Evolutionary conservation across 2,329 filamentous ascomycete species (phyloP).

Genomic region (Lojkania enalia): DNA sequence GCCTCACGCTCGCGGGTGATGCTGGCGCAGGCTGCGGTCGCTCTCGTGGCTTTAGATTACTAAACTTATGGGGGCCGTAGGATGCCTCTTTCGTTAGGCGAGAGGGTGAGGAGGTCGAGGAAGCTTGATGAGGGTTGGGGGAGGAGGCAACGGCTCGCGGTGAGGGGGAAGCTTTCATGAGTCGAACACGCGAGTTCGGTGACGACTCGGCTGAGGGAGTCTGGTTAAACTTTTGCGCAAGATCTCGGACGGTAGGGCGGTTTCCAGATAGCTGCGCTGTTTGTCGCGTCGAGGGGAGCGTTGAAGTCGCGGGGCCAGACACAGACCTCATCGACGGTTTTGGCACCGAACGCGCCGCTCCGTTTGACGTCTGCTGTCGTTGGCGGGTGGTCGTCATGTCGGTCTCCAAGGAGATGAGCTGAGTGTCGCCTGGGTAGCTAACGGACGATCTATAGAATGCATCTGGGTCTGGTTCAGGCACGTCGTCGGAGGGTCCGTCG

Average conservation of each 20-base stretch:
- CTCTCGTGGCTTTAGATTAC: conserved; percentile 41
- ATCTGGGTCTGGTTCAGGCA: conserved; percentile 26
- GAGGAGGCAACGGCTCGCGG: conserved; percentile 12
- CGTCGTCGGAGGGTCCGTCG: conserved; percentile 22
- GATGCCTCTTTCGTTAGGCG: conserved; percentile 33
- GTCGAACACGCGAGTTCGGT: conserved; percentile 23
- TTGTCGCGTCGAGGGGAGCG: conserved; percentile 19
- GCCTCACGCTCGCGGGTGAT: conserved; percentile 29
- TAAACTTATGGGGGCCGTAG: conserved; percentile 42
- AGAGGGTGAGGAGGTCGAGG: conserved; percentile 24
- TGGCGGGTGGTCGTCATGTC: conserved; percentile 29
- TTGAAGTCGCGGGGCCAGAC: conserved; percentile 35
- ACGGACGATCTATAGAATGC: conserved; percentile 36
- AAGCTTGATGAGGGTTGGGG: conserved; percentile 5
- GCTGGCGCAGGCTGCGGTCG: conserved; percentile 40
- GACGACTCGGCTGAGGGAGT: conserved; percentile 33
- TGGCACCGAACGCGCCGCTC: conserved; percentile 27
- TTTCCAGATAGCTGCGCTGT: conserved; percentile 23
- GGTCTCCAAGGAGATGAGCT: conserved; percentile 15
- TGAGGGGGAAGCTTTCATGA: conserved; percentile 11
- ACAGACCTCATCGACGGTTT: conserved; percentile 32
- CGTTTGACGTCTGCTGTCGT: conserved; percentile 34
- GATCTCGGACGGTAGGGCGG: conserved; percentile 41
- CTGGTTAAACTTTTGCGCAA: conserved; percentile 44
- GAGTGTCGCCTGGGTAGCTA: conserved; percentile 16